Percentiles rank a stretch among this genome's conserved stretches.
phyloP scores from a whole-genome alignment of 2,329 filamentous ascomycete species.

The Albifimbria verrucaria region DNA sequence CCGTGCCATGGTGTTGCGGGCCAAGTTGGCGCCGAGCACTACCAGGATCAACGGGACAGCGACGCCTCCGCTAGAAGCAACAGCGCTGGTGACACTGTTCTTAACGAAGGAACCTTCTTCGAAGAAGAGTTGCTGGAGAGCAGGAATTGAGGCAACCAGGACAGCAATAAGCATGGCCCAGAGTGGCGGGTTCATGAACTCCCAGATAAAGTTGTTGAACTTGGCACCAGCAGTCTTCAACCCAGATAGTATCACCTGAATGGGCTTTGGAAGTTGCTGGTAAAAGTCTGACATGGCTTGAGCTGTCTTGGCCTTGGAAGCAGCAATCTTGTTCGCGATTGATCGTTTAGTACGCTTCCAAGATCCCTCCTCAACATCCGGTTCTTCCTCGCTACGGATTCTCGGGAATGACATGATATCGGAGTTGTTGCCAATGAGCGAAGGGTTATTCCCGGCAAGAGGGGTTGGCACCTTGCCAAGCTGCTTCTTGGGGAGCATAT shows the following conservation, averaged over 20 bases:
- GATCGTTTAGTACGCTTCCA: slow-evolving; percentile 32
- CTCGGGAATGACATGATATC: slow-evolving; percentile 63
- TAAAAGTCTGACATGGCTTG: slow-evolving; percentile 24
- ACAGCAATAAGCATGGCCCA: slow-evolving; percentile 97
- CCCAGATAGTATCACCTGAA: slow-evolving; percentile 32
- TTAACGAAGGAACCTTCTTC: slow-evolving; percentile 82
- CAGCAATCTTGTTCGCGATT: slow-evolving; percentile 23
- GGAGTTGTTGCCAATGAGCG: slow-evolving; percentile 33
- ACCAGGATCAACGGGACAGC: slow-evolving; percentile 94
- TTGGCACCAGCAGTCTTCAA: slow-evolving; percentile 33
- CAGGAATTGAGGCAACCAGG: slow-evolving; percentile 81
- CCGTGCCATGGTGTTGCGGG: slow-evolving; percentile 79
- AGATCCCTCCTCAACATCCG: slow-evolving; percentile 33
- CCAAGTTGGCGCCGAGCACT: slow-evolving; percentile 90
- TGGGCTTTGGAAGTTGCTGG: slow-evolving; percentile 36
- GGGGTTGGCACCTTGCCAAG: slow-evolving; percentile 18
- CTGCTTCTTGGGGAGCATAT: slow-evolving; percentile 25
- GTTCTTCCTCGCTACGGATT: slow-evolving; percentile 42
- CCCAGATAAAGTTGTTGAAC: slow-evolving; percentile 68
- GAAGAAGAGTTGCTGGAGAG: slow-evolving; percentile 83
- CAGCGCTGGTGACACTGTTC: slow-evolving; percentile 87
- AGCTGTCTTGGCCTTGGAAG: slow-evolving; percentile 17
- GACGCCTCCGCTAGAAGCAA: slow-evolving; percentile 81
- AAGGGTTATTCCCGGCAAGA: slow-evolving; percentile 18
- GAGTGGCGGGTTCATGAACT: slow-evolving; percentile 96